A percentile compares a stretch with the other conserved stretches of the same genome.
Evolutionary conservation across 345 rosid species (phyloP).

Genomic region (Boechera stricta): DNA sequence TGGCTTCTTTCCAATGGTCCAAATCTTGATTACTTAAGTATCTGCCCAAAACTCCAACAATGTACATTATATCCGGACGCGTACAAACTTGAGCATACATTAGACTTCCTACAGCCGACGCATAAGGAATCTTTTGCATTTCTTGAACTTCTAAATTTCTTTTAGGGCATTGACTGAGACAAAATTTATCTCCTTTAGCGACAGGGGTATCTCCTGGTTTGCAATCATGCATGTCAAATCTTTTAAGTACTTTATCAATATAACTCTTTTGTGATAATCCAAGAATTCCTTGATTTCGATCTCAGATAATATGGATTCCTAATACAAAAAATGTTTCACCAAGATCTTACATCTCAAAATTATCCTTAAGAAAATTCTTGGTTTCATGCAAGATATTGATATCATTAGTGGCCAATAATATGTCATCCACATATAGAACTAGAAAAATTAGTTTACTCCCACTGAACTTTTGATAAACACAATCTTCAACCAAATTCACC

Average conservation of each 20-base stretch:
- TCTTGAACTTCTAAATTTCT: background rate
- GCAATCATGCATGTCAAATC: too few species aligned
- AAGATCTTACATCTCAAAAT: conserved; percentile 10
- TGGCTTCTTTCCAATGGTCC: conserved; percentile 1
- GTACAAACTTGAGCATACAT: conserved; percentile 14
- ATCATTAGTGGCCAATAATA: background rate
- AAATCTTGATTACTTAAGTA: background rate
- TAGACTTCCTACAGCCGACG: background rate
- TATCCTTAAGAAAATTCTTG: background rate
- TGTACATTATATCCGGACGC: background rate
- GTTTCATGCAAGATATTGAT: background rate
- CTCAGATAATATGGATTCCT: background rate
- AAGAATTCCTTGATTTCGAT: too few species aligned
- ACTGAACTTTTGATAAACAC: background rate
- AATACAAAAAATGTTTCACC: conserved; percentile 1
- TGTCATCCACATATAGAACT: background rate
- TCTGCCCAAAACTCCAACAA: background rate
- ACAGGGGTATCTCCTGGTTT: background rate
- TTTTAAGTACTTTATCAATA: too few species aligned
- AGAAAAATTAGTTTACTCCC: background rate
- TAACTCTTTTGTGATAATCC: too few species aligned
- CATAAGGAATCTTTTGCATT: background rate
- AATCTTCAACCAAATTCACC: background rate
- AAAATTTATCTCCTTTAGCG: background rate
- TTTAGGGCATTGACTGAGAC: background rate